Evolutionary conservation across 306 rosid genomes (phyloP), one percentile per base, ranked within the genome.

Genomic region (Mimosa bimucronata): DNA sequence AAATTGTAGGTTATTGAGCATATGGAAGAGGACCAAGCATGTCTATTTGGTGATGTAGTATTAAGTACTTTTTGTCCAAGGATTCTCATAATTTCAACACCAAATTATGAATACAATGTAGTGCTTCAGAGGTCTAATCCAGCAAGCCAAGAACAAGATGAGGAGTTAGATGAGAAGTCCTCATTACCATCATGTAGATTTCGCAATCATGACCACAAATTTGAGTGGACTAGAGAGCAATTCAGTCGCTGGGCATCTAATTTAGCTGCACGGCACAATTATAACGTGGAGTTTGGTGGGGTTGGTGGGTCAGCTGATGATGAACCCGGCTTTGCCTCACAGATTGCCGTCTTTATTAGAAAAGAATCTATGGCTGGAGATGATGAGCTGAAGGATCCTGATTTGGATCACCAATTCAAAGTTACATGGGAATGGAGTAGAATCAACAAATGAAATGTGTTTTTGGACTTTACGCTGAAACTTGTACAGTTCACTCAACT

Each of bases 251-350:
- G 99, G 99, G 99, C 99, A 21, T 84, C 88, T 7, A 91, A 85
- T 23, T 80, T 90, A 71, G 98, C 97, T 46, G 68, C 82, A 13
- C 84, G 89, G 61, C 93, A 93, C 93, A 85, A 85, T 82, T 95
- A 95, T 85, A 81, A 71, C 15, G 97, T 95, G 25, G 90, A 89
- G 72, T 93, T 91, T 75, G 87, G 97, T 57, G 99, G 99, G 55
- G 99, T 96, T 67, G 97, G 99, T 21, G 98, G 98, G 74, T 82
- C 83, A 46, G 93, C 83, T 76, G 97, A 88, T 66, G 18, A 70
- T 61, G 99, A 96, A 75, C 99, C 98, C 7, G 99, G 99, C 74
- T 91, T 89, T 86, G 99, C 98, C 80, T 96, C 99, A 30, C 99
- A 96, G 88, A 93, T 93, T 85, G 98, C 99, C 26, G 94, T 95